Evolutionary conservation across 495 filamentous ascomycete genomes (phyloP).

Genomic region (Penicillium coffeae): DNA sequence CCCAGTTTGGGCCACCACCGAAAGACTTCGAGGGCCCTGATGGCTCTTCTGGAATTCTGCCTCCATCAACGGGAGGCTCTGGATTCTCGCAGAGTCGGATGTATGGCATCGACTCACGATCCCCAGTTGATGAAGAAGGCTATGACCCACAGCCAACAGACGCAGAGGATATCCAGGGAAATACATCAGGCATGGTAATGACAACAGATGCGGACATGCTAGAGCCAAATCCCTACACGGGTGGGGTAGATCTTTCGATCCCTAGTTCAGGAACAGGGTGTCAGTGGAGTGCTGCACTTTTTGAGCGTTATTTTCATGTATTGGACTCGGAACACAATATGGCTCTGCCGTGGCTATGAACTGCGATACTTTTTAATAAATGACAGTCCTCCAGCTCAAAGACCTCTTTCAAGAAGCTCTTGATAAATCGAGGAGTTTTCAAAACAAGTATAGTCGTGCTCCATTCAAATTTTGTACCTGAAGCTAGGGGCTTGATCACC

Average conservation of each 20-base stretch:
- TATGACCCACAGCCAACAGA: neutral
- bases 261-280: constrained; percentile 16
- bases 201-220: neutral
- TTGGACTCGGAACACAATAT: constrained; percentile 4
- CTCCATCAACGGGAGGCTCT: neutral
- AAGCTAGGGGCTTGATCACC: constrained; percentile 10
- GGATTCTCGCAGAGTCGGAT: too few relatives aligned
- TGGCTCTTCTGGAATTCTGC: neutral
- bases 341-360: neutral
- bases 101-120: neutral
- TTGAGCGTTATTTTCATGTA: constrained; percentile 13
- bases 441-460: too few relatives aligned
- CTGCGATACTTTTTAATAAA: neutral
- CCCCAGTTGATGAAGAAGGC: too few relatives aligned
- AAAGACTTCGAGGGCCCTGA: neutral
- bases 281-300: constrained; percentile 17
- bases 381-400: neutral
- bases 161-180: neutral
- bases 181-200: neutral
- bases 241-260: neutral
- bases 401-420: too few relatives aligned
- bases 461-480: constrained; percentile 2
- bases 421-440: too few relatives aligned
- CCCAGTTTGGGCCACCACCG: neutral
- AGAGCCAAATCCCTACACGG: neutral